Percentiles rank a stretch among this genome's conserved stretches.
Evolutionary conservation across 192 early-diverging fungal genomes (phyloP).

Genomic region (Phycomyces blakesleeanus): DNA sequence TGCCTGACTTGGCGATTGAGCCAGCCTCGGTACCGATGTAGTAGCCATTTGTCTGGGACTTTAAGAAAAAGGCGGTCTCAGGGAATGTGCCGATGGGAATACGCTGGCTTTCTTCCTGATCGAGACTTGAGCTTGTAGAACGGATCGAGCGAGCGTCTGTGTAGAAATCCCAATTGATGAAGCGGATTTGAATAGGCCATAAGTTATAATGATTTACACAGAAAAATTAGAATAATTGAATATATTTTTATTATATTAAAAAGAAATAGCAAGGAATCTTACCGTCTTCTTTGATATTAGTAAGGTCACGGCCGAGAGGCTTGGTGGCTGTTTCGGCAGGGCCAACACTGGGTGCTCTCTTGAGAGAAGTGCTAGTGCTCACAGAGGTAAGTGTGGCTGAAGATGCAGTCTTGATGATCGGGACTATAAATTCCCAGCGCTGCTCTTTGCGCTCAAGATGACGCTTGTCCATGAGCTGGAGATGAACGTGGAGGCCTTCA

Average conservation of each 20-base stretch:
- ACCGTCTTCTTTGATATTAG: constrained; percentile 21
- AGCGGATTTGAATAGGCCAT: too few species aligned
- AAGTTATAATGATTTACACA: too few species aligned
- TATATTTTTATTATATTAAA: too few species aligned
- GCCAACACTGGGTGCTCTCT: not conserved
- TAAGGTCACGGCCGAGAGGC: constrained; percentile 2
- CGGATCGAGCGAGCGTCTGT: constrained; percentile 17
- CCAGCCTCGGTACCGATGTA: constrained; percentile 18
- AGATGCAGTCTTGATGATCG: constrained; percentile 12
- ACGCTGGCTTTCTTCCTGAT: constrained; percentile 1
- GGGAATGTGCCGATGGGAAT: constrained; percentile 25
- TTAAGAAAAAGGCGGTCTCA: constrained; percentile 20
- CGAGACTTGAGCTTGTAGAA: constrained; percentile 10
- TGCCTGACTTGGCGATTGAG: not conserved
- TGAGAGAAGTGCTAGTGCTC: not conserved
- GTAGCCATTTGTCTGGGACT: constrained; percentile 17
- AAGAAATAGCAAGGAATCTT: constrained; percentile 2
- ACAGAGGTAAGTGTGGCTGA: not conserved
- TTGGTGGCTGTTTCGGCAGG: not conserved
- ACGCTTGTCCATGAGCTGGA: constrained; percentile 23
- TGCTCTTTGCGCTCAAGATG: constrained; percentile 29
- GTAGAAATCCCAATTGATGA: too few species aligned
- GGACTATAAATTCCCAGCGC: constrained; percentile 29
- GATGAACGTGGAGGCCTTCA: constrained; percentile 33
- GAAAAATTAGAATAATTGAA: too few species aligned